These are phyloP conservation scores for Aciculosporium take DNA, from an alignment of 2,329 filamentous ascomycete genomes.

Conservation along the genomic window DNA sequence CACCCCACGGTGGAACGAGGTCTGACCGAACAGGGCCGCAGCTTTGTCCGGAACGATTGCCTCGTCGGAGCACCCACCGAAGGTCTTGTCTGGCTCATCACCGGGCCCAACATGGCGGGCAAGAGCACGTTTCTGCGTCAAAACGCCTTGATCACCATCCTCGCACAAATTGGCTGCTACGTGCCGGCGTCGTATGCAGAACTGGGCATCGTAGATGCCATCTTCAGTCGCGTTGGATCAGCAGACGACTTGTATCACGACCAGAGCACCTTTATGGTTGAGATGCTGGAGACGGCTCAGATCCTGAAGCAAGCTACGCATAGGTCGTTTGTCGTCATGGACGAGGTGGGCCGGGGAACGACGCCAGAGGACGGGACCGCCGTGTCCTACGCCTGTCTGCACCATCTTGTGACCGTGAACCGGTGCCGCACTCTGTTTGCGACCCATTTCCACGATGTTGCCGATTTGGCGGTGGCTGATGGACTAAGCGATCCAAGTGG, in stretches of 20 bases:
- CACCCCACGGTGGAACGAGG: slow-evolving; percentile 88
- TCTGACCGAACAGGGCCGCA: slow-evolving; percentile 62
- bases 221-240: slow-evolving; percentile 86
- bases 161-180: slow-evolving; percentile 85
- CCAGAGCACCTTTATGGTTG: slow-evolving; percentile 98
- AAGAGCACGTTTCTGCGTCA: slow-evolving; percentile 94
- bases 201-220: slow-evolving; percentile 84
- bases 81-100: slow-evolving; percentile 52
- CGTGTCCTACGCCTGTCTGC: slow-evolving; percentile 75
- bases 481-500: slow-evolving; percentile 23
- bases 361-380: slow-evolving; percentile 86
- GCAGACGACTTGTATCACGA: slow-evolving; percentile 90
- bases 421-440: slow-evolving; percentile 75
- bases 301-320: slow-evolving; percentile 77
- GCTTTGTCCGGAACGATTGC: slow-evolving; percentile 78
- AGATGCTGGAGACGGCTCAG: slow-evolving; percentile 91
- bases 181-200: slow-evolving; percentile 79
- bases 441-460: slow-evolving; percentile 81
- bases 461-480: slow-evolving; percentile 54
- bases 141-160: slow-evolving; percentile 84
- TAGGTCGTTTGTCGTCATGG: slow-evolving; percentile 90
- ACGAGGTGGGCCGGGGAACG: slow-evolving; percentile 89
- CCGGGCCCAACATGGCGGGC: slow-evolving; percentile 94
- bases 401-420: slow-evolving; percentile 69
- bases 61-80: slow-evolving; percentile 55